Base-by-base conservation (phyloP, 2,329 filamentous ascomycete genomes). In the Epichloe bromicola region DNA sequence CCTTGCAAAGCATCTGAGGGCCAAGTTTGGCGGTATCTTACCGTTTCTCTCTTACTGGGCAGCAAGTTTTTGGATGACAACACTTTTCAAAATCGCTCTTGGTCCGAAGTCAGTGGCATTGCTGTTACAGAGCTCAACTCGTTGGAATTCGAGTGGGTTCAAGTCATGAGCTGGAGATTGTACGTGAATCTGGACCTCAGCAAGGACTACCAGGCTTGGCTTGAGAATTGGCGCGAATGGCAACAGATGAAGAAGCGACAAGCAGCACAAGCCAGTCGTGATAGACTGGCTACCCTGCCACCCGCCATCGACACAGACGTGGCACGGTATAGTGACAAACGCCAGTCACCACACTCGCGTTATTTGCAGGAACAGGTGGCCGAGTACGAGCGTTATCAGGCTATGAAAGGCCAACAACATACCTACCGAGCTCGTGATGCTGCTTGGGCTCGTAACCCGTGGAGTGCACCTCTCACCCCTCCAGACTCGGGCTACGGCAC, bases 21-120 rank as follows among this genome's bases (percentile, higher is more conserved):
- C 42, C 83, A 93, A 63, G 78, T 94, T 50, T 95, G 91, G 76
- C 85, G 88, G 54, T 84, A 94, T 72, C 76, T 95, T 56, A 95
- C 89, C 6, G 85, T 91, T 38, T 82, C 86, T 7, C 73, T 96
- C 52, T 78, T 96, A 48, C 75, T 96, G 49, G 90, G 88, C 54
- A 95, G 88, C 80, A 96, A 96, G 72, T 96, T 95, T 62, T 74
- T 95, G 58, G 90, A 96, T 62, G 90, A 95, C 74, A 95, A 95
- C 70, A 96, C 90, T 5, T 96, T 96, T 70, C 90, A 95, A 75
- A 96, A 95, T 71, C 85, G 88, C 51, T 95, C 90, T 1, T 96
- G 90, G 90, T 88, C 90, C 5, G 90, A 96, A 64, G 90, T 96
- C 49, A 95, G 88, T 68, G 88, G 87, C 55, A 95, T 96, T 58